Evolutionary conservation across 768 basidiomycete species (phyloP).

Genomic region (Hericium rajendrae): DNA sequence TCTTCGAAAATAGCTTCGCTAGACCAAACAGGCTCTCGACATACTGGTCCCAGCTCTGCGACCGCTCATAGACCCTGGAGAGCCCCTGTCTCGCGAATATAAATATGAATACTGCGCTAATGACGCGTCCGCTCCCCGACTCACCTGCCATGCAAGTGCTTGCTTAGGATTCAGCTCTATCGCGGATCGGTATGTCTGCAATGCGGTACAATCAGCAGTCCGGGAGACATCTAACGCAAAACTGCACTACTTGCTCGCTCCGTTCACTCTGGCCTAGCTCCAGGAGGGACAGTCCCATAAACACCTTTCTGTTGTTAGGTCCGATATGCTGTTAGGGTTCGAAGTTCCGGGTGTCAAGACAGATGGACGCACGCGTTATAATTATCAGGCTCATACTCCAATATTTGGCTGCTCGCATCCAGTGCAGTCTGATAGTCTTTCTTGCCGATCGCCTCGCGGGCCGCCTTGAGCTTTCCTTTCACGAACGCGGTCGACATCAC

Average conservation of each 20-base stretch:
- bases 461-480: constrained; percentile 70
- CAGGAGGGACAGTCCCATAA: constrained; percentile 69
- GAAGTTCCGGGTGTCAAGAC: not conserved
- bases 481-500: constrained; percentile 27
- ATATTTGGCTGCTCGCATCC: constrained; percentile 52
- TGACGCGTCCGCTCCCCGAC: constrained; percentile 6
- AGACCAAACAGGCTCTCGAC: constrained; percentile 43
- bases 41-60: constrained; percentile 47
- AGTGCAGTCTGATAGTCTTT: constrained; percentile 67
- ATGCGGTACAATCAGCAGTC: constrained; percentile 13
- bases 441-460: constrained; percentile 64
- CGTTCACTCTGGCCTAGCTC: constrained; percentile 62
- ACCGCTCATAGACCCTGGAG: constrained; percentile 60
- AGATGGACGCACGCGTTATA: constrained; percentile 69
- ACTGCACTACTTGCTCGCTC: constrained; percentile 74
- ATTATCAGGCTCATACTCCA: constrained; percentile 72
- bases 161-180: constrained; percentile 59
- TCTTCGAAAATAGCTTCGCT: constrained; percentile 46
- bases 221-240: not conserved
- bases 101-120: not conserved
- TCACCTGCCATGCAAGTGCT: constrained; percentile 78
- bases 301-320: constrained; percentile 57
- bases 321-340: not conserved
- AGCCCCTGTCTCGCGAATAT: constrained; percentile 45
- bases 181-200: constrained; percentile 76